Percentiles rank a stretch among this genome's conserved stretches.
Conservation (phyloP, 2,329 filamentous ascomycete genomes). For the Colletotrichum lindemuthianum region DNA sequence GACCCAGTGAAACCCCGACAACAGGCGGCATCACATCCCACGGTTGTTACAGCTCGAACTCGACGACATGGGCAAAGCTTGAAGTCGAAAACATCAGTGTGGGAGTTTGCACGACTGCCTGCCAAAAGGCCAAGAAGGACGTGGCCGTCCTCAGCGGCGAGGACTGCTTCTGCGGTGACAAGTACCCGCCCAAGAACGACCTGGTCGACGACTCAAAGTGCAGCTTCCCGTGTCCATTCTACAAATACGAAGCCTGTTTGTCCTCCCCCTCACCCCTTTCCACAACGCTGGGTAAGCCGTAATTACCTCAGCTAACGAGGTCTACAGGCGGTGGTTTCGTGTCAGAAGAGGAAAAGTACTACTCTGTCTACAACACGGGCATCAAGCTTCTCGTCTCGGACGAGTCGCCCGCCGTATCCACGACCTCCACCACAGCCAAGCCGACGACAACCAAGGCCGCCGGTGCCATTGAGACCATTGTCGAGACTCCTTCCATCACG, state of each 20-base stretch:
- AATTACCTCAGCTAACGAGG: conserved; percentile 13
- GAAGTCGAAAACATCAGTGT: conserved; percentile 43
- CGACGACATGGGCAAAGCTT: conserved; percentile 49
- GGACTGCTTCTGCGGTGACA: conserved; percentile 78
- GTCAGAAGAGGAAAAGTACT: conserved; percentile 41
- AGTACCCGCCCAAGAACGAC: conserved; percentile 68
- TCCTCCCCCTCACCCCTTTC: conserved; percentile 26
- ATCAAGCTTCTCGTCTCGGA: conserved; percentile 51
- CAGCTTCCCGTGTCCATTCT: conserved; percentile 73
- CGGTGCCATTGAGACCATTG: conserved; percentile 14
- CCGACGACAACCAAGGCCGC: conserved; percentile 36
- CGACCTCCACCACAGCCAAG: conserved; percentile 37
- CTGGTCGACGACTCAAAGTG: conserved; percentile 70
- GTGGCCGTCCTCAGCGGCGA: conserved; percentile 73
- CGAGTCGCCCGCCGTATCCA: conserved; percentile 44
- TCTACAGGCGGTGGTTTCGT: conserved; percentile 48
- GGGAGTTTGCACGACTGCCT: conserved; percentile 52
- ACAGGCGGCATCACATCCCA: conserved; percentile 54
- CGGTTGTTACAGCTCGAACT: conserved; percentile 59
- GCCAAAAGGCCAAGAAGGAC: conserved; percentile 47
- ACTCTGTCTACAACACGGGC: conserved; percentile 63
- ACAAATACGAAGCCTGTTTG: conserved; percentile 71
- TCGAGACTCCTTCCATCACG: conserved; percentile 18
- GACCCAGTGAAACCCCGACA: conserved; percentile 49
- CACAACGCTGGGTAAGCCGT: background rate